Evolutionary conservation across 2,329 filamentous ascomycete species (phyloP).

Genomic region (Scorias spongiosa): DNA sequence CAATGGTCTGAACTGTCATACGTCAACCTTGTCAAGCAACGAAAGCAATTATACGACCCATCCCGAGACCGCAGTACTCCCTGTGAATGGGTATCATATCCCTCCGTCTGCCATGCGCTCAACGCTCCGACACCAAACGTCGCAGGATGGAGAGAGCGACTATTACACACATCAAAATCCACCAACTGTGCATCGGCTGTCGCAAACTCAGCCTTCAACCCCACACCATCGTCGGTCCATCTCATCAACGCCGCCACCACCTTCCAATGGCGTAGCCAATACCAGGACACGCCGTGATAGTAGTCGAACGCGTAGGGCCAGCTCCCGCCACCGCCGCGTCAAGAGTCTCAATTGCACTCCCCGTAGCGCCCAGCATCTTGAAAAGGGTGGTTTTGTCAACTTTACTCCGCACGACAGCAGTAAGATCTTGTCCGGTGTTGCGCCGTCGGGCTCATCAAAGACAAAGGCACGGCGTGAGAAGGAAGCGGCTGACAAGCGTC

Average conservation of each 20-base stretch:
- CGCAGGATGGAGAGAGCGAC: neutral
- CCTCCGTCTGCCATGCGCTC: conserved; percentile 4
- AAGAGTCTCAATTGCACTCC: conserved; percentile 15
- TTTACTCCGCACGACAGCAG: conserved; percentile 69
- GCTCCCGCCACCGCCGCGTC: conserved; percentile 12
- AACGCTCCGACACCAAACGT: conserved; percentile 1
- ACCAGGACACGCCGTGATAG: neutral
- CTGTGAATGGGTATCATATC: neutral
- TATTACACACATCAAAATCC: neutral
- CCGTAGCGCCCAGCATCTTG: conserved; percentile 24
- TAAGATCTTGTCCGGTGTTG: conserved; percentile 75
- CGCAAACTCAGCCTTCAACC: neutral
- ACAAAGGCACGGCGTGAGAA: conserved; percentile 87
- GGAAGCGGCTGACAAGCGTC: conserved; percentile 65
- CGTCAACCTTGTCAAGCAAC: conserved; percentile 11
- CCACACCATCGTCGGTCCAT: neutral
- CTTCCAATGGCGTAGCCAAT: neutral
- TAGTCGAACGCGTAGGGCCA: conserved; percentile 7
- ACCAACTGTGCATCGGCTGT: neutral
- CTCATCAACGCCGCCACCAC: neutral
- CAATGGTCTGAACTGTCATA: conserved; percentile 20
- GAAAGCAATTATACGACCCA: neutral
- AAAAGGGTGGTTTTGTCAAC: conserved; percentile 61
- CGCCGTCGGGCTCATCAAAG: conserved; percentile 80
- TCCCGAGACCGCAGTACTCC: neutral